phyloP scores from a whole-genome alignment of 2,329 filamentous ascomycete genomes.

The Polytolypa hystricis region DNA sequence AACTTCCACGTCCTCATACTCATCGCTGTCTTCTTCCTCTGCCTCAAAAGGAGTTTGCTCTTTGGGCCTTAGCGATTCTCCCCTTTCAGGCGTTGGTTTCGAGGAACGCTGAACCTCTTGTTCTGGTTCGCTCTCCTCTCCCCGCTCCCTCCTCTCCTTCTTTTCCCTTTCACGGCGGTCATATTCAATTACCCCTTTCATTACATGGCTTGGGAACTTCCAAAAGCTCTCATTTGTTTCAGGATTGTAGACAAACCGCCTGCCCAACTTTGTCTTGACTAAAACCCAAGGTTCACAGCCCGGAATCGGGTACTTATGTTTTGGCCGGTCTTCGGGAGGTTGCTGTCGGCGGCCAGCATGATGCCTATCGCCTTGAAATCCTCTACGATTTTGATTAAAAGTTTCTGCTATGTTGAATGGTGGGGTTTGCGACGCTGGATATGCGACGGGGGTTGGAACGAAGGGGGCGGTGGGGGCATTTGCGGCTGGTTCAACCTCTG shows the following conservation, averaged over 20 bases:
- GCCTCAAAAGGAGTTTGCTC: slow-evolving; percentile 11
- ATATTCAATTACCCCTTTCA: slow-evolving; percentile 61
- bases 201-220: slow-evolving; percentile 82
- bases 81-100: no score
- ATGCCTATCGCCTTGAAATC: slow-evolving; percentile 40
- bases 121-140: slow-evolving; percentile 15
- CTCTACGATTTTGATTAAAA: slow-evolving; percentile 35
- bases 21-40: slow-evolving; percentile 47
- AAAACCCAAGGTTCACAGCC: slow-evolving; percentile 78
- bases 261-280: slow-evolving; percentile 81
- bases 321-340: slow-evolving; percentile 70
- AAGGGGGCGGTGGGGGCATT: slow-evolving; percentile 9
- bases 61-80: neutral
- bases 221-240: slow-evolving; percentile 83
- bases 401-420: slow-evolving; percentile 16
- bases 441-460: slow-evolving; percentile 22
- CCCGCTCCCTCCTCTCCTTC: slow-evolving; percentile 43
- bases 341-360: slow-evolving; percentile 47
- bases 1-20: slow-evolving; percentile 70
- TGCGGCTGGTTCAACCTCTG: slow-evolving; percentile 6
- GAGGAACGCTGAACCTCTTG: slow-evolving; percentile 6
- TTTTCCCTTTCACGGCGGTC: slow-evolving; percentile 60
- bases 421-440: slow-evolving; percentile 23
- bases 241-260: slow-evolving; percentile 83
- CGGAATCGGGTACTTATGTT: slow-evolving; percentile 66